phyloP scores from a whole-genome alignment of 257 asterid genomes.

The Solanum dulcamara region DNA sequence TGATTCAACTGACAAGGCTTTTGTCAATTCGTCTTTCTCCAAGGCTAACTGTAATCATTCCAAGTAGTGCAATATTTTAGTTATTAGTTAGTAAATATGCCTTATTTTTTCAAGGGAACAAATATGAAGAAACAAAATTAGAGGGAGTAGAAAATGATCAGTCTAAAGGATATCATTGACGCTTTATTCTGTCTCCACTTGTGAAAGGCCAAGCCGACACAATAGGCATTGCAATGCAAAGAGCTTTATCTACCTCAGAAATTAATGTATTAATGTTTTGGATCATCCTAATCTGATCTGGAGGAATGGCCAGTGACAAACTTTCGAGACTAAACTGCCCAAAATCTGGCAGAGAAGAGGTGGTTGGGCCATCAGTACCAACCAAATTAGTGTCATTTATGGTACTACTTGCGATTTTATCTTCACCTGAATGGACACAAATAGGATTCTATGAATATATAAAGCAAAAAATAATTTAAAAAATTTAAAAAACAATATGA shows the following conservation, averaged over 20 bases:
- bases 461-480: not conserved
- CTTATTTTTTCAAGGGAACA: not conserved
- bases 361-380: slow-evolving; percentile 27
- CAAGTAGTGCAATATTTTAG: not conserved
- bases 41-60: slow-evolving; percentile 51
- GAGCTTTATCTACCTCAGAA: slow-evolving; percentile 82
- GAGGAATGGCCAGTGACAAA: slow-evolving; percentile 47
- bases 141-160: not conserved
- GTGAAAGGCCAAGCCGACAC: too few relatives aligned
- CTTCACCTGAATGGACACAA: slow-evolving; percentile 12
- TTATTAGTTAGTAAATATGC: not conserved
- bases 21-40: slow-evolving; percentile 81
- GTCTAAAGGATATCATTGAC: not conserved
- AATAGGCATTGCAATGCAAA: too few relatives aligned
- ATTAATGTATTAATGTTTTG: slow-evolving; percentile 65
- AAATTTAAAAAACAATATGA: not conserved
- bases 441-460: slow-evolving; percentile 8
- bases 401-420: slow-evolving; percentile 12
- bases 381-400: slow-evolving; percentile 20
- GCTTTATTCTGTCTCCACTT: too few relatives aligned
- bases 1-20: slow-evolving; percentile 70
- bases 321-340: slow-evolving; percentile 35
- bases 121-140: not conserved
- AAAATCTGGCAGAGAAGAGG: slow-evolving; percentile 38
- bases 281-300: slow-evolving; percentile 81